Base-by-base conservation (phyloP, 192 early-diverging fungal species). In the Helicostylum pulchrum region DNA sequence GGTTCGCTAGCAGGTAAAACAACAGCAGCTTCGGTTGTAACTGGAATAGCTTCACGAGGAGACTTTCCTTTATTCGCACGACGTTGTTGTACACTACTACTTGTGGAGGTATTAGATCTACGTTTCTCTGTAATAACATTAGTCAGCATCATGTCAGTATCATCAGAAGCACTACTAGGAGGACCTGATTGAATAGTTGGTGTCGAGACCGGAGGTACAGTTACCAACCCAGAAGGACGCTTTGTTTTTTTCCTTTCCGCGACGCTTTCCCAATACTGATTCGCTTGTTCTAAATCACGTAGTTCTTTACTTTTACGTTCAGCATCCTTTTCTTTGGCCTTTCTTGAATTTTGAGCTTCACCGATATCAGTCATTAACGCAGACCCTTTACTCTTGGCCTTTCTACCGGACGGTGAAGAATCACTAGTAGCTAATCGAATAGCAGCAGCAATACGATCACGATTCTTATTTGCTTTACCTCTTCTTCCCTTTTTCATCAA, bases 341-440 rank as follows among this genome's bases (percentile, higher is more conserved):
- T 76, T 45, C 68, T 62, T n/a, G 74, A 71, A 17, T 56, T 62
- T 39, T 76, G 74, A 19, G 81, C 81, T 48, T 80, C 74, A 46
- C 80, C 82, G 39, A 81, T 84, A 75, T 84, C 82, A 15, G 76
- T 76, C 48, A 80, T 70, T 34, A 81, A 45, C 2, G 79, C 66
- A 32, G 76, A 77, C 8, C 71, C 71, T 46, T 73, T 77, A 42
- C 62, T 70, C 43, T 73, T 77, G 56, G 62, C 75, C 12, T 52
- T 57, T 15, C 68, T 53, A 14, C 42, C 65, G 47, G 65, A 71
- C 10, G 62, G 72, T 21, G 73, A 56, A 50, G 70, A 68, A 12
- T 73, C 75, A 15, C 69, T 68, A 7, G 82, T 77, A 6, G 71
- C 54, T 15, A 71, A 30, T 9, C 73, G 75, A n/a, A 71, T 67